These are phyloP conservation scores for Taiozyma sp. DNA, from an alignment of 1,139 yeast genomes.

Conservation along the genomic window DNA sequence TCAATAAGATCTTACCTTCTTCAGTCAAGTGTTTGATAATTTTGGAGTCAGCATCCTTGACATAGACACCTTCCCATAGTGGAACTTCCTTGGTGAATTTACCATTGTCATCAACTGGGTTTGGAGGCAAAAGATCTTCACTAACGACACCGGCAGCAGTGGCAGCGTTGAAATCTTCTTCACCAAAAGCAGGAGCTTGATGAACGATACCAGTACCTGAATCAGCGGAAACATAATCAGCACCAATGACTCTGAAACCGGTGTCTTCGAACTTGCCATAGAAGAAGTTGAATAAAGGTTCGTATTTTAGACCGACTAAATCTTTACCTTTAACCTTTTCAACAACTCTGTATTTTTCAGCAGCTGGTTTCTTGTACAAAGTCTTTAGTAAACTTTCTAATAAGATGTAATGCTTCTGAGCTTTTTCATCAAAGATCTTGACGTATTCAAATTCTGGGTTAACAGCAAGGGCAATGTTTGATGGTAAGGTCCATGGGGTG, in stretches of 20 bases:
- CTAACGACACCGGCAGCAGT: conserved; percentile 66
- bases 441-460: conserved; percentile 88
- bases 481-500: conserved; percentile 99
- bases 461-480: conserved; percentile 88
- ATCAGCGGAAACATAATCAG: conserved; percentile 82
- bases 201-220: conserved; percentile 99
- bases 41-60: conserved; percentile 91
- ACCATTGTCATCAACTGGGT: conserved; percentile 93
- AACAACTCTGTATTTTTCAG: conserved; percentile 79
- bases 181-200: conserved; percentile 99
- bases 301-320: conserved; percentile 71
- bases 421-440: conserved; percentile 85
- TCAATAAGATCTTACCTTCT: conserved; percentile 66
- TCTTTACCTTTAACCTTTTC: conserved; percentile 77
- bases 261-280: conserved; percentile 65
- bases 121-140: conserved; percentile 73
- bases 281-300: conserved; percentile 80
- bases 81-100: conserved; percentile 67
- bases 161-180: conserved; percentile 89
- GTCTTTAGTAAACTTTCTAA: conserved; percentile 77
- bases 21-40: conserved; percentile 83
- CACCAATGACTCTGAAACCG: conserved; percentile 79
- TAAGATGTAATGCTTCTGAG: conserved; percentile 72
- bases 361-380: conserved; percentile 88
- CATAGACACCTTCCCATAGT: conserved; percentile 78